A percentile compares a stretch with the other conserved stretches of the same genome.
Evolutionary conservation across 73 alveolate species (phyloP).

Genomic region (Stentor roeselii): DNA sequence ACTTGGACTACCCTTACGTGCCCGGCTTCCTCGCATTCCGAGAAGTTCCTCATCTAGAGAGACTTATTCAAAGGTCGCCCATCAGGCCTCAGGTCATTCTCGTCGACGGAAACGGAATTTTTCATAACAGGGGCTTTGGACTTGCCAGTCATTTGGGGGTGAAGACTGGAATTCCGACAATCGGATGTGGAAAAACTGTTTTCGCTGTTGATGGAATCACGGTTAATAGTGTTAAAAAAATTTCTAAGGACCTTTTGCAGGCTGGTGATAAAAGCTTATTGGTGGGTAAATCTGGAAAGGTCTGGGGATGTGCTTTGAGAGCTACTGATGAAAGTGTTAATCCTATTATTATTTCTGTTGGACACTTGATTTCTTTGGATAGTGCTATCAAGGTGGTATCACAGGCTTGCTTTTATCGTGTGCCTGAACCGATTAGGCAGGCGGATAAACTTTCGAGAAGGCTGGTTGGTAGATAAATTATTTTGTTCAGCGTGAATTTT

Average conservation of each 20-base stretch:
- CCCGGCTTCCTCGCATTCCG: conserved; percentile 99
- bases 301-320: conserved; percentile 87
- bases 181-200: conserved; percentile 92
- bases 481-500: too few species aligned
- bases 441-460: conserved; percentile 53
- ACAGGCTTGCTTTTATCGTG: conserved; percentile 62
- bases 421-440: conserved; percentile 87
- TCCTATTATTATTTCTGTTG: conserved; percentile 86
- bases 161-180: conserved; percentile 75
- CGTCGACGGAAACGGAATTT: conserved; percentile 96
- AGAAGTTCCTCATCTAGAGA: conserved; percentile 85
- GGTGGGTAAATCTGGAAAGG: conserved; percentile 78
- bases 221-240: conserved; percentile 62
- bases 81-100: conserved; percentile 83
- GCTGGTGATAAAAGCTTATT: conserved; percentile 75
- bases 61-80: conserved; percentile 70
- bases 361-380: conserved; percentile 81
- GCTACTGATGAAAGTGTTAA: conserved; percentile 69
- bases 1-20: conserved; percentile 85
- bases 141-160: conserved; percentile 96
- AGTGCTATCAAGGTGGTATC: conserved; percentile 80
- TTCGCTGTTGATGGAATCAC: conserved; percentile 94
- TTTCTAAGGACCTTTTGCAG: conserved; percentile 46
- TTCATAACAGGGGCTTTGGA: conserved; percentile 94
- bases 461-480: neutral